A percentile compares a stretch with the other conserved stretches of the same genome.
These are phyloP conservation scores for Cystobasidium ongulense DNA, from an alignment of 768 basidiomycete species.

Conservation along the genomic window DNA sequence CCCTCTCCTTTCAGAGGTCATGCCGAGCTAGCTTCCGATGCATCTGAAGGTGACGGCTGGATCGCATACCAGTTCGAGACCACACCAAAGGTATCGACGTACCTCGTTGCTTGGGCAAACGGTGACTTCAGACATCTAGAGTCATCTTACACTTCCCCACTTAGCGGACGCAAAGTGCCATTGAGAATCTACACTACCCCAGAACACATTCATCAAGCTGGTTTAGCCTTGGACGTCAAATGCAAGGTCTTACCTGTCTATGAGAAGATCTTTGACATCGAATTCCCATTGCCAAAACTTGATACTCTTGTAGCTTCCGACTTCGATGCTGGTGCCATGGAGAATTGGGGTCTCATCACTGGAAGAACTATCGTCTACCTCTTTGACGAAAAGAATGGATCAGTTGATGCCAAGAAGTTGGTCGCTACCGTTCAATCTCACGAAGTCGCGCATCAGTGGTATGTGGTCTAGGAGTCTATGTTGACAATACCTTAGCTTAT, in stretches of 20 bases:
- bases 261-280: constrained; percentile 83
- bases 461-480: too few species aligned
- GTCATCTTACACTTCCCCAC: constrained; percentile 64
- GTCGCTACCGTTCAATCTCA: constrained; percentile 72
- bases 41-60: constrained; percentile 52
- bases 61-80: constrained; percentile 71
- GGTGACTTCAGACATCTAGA: constrained; percentile 68
- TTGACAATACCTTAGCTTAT: background rate
- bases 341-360: constrained; percentile 85
- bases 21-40: constrained; percentile 26
- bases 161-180: constrained; percentile 71
- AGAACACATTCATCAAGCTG: constrained; percentile 70
- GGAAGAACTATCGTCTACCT: constrained; percentile 75
- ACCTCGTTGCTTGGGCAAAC: constrained; percentile 42
- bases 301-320: constrained; percentile 85
- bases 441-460: constrained; percentile 45
- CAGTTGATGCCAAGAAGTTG: constrained; percentile 66
- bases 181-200: constrained; percentile 77
- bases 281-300: constrained; percentile 85
- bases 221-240: constrained; percentile 82
- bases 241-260: constrained; percentile 72
- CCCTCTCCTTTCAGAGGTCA: background rate
- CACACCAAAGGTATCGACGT: constrained; percentile 53
- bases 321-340: constrained; percentile 65
- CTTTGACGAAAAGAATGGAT: constrained; percentile 65